Conservation (phyloP, 2,329 filamentous ascomycete genomes). For the Aspergillus ruber region DNA sequence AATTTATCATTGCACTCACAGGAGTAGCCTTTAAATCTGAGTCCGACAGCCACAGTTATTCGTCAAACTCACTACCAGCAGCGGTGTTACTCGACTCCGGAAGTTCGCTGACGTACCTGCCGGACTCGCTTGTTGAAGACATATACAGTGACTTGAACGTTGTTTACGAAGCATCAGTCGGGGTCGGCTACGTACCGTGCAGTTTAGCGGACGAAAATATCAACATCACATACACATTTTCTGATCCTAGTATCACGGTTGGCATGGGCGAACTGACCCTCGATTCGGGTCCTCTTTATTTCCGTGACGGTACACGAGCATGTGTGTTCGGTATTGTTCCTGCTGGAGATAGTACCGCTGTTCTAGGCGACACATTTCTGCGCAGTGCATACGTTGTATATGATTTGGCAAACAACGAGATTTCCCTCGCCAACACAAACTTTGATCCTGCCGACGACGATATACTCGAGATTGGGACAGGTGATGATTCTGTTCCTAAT, state of each 20-base stretch:
- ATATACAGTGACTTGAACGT: constrained; percentile 57
- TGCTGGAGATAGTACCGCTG: constrained; percentile 39
- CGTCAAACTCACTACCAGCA: constrained; percentile 36
- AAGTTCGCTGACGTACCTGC: constrained; percentile 35
- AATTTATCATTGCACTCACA: constrained; percentile 66
- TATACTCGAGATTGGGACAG: constrained; percentile 50
- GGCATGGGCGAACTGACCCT: constrained; percentile 52
- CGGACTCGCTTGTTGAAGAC: constrained; percentile 24
- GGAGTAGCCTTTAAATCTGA: constrained; percentile 40
- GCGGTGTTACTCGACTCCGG: constrained; percentile 36
- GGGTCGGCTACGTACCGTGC: constrained; percentile 51
- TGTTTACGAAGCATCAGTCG: constrained; percentile 50
- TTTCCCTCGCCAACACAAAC: constrained; percentile 55
- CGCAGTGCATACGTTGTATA: constrained; percentile 59
- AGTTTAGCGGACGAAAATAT: constrained; percentile 41
- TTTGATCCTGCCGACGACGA: constrained; percentile 50
- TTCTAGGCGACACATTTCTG: constrained; percentile 58
- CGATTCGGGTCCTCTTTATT: constrained; percentile 37
- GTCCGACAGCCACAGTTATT: constrained; percentile 15
- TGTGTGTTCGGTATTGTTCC: constrained; percentile 48
- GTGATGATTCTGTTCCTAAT: constrained; percentile 44
- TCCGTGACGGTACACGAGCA: constrained; percentile 28
- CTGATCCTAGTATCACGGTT: constrained; percentile 49
- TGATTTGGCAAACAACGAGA: constrained; percentile 54
- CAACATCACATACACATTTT: constrained; percentile 54